Base-by-base conservation (phyloP, 1,139 yeast genomes). In the Kazachstania sp. region DNA sequence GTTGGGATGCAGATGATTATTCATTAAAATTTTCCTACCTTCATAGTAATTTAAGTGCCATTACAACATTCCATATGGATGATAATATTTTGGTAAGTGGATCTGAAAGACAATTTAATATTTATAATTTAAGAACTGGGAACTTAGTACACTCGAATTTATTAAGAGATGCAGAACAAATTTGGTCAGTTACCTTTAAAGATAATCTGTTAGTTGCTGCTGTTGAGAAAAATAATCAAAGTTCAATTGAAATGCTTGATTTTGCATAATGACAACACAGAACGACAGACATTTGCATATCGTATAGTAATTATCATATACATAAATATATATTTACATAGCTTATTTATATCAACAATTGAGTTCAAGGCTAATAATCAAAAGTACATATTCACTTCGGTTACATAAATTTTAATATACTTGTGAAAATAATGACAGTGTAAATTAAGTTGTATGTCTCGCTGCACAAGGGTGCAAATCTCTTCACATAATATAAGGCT, bases 101-200 rank as follows among this genome's bases (percentile, higher is more conserved):
- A 0, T 83, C 95, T 49, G 95, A 86, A 58, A 70, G 79, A 71
- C 61, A 86, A 79, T 78, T 75, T 83, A 60, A 88, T 79, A 68
- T 74, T 77, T 92, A 97, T 92, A 86, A 92, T 61, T 77, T 87
- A 34, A 75, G 79, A 55, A 79, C 82, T 1, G 98, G 97, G 0
- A 73, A 74, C 54, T 77, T 83, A 52, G 79, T 87, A 4, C 75
- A 94, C 49, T 61, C 70, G 15, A 92, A 88, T 57, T 68, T 92
- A 49, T 71, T 88, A 48, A 73, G 77, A 3, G 95, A 85, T 61
- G 82, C 88, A 16, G 88, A 86, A 7, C 84, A 87, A 31, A 88
- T 92, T 30, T 92, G 98, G 98, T 96, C 94, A 58, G 96, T 92
- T 1, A 78, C 86, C 55, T 86, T 88, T 60, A 95, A 87, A 63